Conservation (phyloP, 2,329 filamentous ascomycete species). For the Gaeumannomyces sp. region DNA sequence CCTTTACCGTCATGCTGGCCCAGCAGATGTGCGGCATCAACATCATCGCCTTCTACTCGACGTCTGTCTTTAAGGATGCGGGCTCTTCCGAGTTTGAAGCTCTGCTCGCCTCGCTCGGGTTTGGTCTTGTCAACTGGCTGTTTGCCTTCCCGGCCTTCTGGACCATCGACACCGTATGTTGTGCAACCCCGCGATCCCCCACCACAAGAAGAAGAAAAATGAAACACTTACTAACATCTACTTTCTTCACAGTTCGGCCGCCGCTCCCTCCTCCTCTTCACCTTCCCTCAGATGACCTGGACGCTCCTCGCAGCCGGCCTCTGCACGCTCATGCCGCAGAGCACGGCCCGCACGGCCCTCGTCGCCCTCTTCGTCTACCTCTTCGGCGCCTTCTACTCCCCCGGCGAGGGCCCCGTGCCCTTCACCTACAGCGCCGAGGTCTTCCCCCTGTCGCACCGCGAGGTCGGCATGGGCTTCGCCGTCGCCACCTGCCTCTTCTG, state of each 20-base stretch:
- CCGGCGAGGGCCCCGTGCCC: slow-evolving; percentile 58
- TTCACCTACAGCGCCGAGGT: slow-evolving; percentile 66
- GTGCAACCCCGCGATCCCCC: too few relatives aligned
- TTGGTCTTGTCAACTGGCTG: slow-evolving; percentile 58
- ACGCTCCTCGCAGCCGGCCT: slow-evolving; percentile 56
- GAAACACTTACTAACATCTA: background rate
- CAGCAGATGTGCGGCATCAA: slow-evolving; percentile 67
- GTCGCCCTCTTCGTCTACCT: slow-evolving; percentile 41
- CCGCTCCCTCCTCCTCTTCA: slow-evolving; percentile 55
- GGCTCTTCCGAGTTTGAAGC: slow-evolving; percentile 50
- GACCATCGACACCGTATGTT: slow-evolving; percentile 52
- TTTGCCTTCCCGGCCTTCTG: slow-evolving; percentile 60
- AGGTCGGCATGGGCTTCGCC: slow-evolving; percentile 64
- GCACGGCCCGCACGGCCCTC: slow-evolving; percentile 29
- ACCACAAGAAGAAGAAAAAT: too few relatives aligned
- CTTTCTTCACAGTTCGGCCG: slow-evolving; percentile 41
- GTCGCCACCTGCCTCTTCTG: slow-evolving; percentile 61
- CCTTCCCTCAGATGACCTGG: slow-evolving; percentile 63
- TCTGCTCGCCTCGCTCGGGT: slow-evolving; percentile 57
- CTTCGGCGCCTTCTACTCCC: slow-evolving; percentile 25
- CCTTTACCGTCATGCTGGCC: slow-evolving; percentile 73
- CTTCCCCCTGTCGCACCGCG: slow-evolving; percentile 64
- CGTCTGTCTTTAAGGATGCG: slow-evolving; percentile 44
- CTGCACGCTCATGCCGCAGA: slow-evolving; percentile 42
- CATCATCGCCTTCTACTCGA: slow-evolving; percentile 71